Evolutionary conservation across 2,329 filamentous ascomycete genomes (phyloP), one percentile per base, ranked within the genome.

Genomic region (Chaetomium olivaceum): DNA sequence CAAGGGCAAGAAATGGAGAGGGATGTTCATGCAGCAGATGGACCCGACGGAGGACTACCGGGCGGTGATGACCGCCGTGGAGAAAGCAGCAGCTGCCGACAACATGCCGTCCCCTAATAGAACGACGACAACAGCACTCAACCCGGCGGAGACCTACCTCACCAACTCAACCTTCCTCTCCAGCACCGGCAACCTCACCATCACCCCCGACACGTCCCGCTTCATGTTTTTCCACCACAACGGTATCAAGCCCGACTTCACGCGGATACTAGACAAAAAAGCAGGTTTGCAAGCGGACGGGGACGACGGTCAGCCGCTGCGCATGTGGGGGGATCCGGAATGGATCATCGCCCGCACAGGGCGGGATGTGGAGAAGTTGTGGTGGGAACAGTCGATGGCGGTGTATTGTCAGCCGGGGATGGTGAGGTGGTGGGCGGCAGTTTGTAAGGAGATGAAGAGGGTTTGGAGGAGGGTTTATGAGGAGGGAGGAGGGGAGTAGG

Each of bases 391-490:
- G 43, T 69, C 76, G 21, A 71, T 75, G 19, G 64, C 68, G 43
- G 72, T 73, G 4, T 74, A 73, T 61, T 77, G 75, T 54, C 63
- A 70, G 14, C 61, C 68, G 54, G 71, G 67, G 12, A 69, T 73
- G 25, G 55, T 23, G 8, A n/a, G 16, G 39, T 19, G 43, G 55
- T 58, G 54, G 46, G 46, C 19, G 1, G 46, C 2, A 1, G 46
- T 48, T 6, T 48, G 46, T 25, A 5, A 23, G 68, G 9, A 67
- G 61, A 77, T 80, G 8, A 79, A 79, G n/a, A 52, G 68, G 52
- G 73, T 70, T 43, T 72, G 80, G 78, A 3, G 83, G 73, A 67
- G 83, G 83, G 74, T 83, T 80, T 48, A 68, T 54, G 31, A n/a
- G 19, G 52, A 51, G 57, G n/a, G n/a, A 3, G 16, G 43, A 19